Conservation (phyloP, 1,139 yeast genomes). For the Suhomyces terraborum region DNA sequence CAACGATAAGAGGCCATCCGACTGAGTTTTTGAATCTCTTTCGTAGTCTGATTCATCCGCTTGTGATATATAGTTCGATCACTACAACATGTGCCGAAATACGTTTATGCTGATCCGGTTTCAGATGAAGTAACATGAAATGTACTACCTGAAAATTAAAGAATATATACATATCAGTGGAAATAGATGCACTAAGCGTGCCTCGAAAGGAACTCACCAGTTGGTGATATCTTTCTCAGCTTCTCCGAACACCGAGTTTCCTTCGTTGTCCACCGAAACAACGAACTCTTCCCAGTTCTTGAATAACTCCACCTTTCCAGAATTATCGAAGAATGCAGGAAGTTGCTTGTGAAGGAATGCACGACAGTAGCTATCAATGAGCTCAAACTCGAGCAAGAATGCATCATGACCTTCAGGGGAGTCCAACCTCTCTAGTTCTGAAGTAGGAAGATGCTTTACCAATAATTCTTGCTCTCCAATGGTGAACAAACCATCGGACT, state of each 20-base stretch:
- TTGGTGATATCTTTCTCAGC: conserved; percentile 85
- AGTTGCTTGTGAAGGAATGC: conserved; percentile 62
- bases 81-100: too few species aligned
- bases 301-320: conserved; percentile 53
- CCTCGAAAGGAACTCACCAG: conserved; percentile 54
- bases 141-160: too few species aligned
- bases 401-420: conserved; percentile 99
- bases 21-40: too few species aligned
- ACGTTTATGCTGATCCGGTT: too few species aligned
- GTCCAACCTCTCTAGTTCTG: conserved; percentile 66
- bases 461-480: conserved; percentile 86
- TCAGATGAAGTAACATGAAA: too few species aligned
- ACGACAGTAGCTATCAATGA: conserved; percentile 70
- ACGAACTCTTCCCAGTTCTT: conserved; percentile 52
- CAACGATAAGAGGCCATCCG: too few species aligned
- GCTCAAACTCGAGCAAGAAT: conserved; percentile 82
- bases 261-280: conserved; percentile 45
- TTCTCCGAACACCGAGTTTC: conserved; percentile 87
- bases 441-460: conserved; percentile 72
- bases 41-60: too few species aligned
- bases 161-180: too few species aligned
- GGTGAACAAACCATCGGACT: conserved; percentile 91
- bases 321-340: conserved; percentile 53
- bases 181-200: too few species aligned
- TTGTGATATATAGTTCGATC: too few species aligned